Evolutionary conservation across 2,329 filamentous ascomycete species (phyloP).

Genomic region (Talaromyces verruculosus): DNA sequence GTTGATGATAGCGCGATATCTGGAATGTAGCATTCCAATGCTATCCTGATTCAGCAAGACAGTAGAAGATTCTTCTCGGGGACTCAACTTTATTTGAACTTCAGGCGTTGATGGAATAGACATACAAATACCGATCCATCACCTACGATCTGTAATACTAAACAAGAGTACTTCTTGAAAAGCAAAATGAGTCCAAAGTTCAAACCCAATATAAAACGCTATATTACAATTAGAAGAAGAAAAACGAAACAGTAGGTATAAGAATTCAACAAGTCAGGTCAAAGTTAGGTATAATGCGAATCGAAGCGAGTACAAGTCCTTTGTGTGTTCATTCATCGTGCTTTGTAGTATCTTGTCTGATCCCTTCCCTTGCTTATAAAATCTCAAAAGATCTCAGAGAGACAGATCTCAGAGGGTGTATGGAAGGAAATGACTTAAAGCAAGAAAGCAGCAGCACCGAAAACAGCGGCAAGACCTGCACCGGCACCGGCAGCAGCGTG

Average conservation of each 20-base stretch:
- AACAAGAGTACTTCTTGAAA: not conserved
- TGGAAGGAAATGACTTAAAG: constrained; percentile 37
- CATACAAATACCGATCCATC: not conserved
- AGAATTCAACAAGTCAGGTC: constrained; percentile 7
- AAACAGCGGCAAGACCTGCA: constrained; percentile 54
- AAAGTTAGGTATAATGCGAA: constrained; percentile 11
- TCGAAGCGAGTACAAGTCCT: not conserved
- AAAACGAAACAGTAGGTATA: constrained; percentile 3
- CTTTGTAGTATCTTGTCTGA: constrained; percentile 5
- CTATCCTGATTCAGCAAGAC: not conserved
- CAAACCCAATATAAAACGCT: not conserved
- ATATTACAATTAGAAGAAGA: constrained; percentile 2
- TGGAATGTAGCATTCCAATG: not conserved
- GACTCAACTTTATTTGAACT: not conserved
- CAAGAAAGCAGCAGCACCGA: constrained; percentile 52
- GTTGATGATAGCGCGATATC: not conserved
- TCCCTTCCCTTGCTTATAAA: not conserved
- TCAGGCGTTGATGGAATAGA: not conserved
- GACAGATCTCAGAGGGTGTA: not conserved
- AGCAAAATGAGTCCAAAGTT: not conserved
- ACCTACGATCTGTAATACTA: not conserved
- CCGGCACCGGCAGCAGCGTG: constrained; percentile 50
- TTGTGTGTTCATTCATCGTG: constrained; percentile 8
- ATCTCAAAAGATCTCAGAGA: no score
- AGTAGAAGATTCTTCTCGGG: not conserved